Base-by-base conservation (phyloP, 2,329 filamentous ascomycete species). In the Intubia oerlemansii region DNA sequence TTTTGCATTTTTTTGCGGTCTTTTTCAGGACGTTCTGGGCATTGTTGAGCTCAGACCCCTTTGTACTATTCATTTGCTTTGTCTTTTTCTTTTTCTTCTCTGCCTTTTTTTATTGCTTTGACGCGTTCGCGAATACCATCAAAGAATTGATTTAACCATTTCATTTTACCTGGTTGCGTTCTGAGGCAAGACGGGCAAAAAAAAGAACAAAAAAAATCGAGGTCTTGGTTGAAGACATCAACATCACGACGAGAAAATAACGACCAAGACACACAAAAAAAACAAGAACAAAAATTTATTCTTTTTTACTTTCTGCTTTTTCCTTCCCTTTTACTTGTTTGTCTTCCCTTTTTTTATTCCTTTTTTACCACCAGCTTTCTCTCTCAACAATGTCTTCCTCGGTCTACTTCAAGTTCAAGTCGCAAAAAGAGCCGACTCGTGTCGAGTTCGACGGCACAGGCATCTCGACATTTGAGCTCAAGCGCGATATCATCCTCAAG, bases 401-500 rank as follows among this genome's bases (percentile, higher is more conserved):
- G 40, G 88, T 98, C 47, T 95, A 93, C 57, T 98, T 93, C 78
- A 92, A 92, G 58, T 98, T 98, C 73, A 95, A 93, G 58, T 95
- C 85, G 42, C 82, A 90, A 49, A 93, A 82, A 58, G 88, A 95
- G 48, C 80, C 82, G 35, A 81, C 81, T 33, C 72, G 84, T 46
- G 82, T 98, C 44, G 79, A 84, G 46, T 95, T 98, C 52, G 85
- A 98, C 54, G 88, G 88, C 47, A 93, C 85, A 43, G 81, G 81
- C 52, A 91, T 95, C 47, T 92, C 85, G 36, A 88, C 95, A 38
- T 98, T 95, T 55, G 90, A 98, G 49, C 64, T 98, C 47, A 98
- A 98, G 59, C 78, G 85, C 58, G 88, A 95, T 56, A 98, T 98
- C 46, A 98, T 98, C 57, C 72, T 67, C 50, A 79, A 85, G 51